phyloP scores from a whole-genome alignment of 306 rosid species.

The Comarum palustre region DNA sequence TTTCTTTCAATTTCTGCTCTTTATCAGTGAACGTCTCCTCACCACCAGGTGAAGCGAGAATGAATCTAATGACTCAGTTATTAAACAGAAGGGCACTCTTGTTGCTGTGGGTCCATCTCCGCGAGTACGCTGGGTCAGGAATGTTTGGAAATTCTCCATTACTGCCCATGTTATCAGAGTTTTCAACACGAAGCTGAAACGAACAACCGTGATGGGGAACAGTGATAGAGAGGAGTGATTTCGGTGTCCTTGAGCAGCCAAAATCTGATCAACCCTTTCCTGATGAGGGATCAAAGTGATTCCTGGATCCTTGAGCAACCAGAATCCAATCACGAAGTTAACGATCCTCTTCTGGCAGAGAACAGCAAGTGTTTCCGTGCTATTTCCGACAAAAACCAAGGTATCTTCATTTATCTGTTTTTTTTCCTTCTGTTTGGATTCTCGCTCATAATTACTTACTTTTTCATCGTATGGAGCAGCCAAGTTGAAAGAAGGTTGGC shows the following conservation, averaged over 20 bases:
- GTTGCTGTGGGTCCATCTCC: not conserved
- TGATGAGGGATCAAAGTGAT: not conserved
- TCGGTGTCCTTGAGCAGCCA: not conserved
- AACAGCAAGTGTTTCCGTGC: no score
- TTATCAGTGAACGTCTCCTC: not conserved
- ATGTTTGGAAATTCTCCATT: not conserved
- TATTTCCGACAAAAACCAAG: no score
- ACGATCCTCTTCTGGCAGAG: not conserved
- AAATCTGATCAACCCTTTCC: not conserved
- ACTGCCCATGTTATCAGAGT: not conserved
- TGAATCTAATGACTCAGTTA: not conserved
- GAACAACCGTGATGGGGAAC: no score
- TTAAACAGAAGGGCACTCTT: not conserved
- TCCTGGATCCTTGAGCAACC: not conserved
- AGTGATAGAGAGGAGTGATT: not conserved
- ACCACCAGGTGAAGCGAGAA: not conserved
- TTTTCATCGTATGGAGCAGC: no score
- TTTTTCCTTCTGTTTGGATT: no score
- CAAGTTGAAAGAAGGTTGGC: no score
- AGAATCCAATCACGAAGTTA: not conserved
- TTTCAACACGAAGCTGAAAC: not conserved
- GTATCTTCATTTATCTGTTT: no score
- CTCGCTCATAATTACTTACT: no score
- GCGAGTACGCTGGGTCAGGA: not conserved
- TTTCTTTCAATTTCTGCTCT: no score